Evolutionary conservation across 768 basidiomycete species (phyloP), one percentile per base, ranked within the genome.

Genomic region (Pleurotus pulmonarius): DNA sequence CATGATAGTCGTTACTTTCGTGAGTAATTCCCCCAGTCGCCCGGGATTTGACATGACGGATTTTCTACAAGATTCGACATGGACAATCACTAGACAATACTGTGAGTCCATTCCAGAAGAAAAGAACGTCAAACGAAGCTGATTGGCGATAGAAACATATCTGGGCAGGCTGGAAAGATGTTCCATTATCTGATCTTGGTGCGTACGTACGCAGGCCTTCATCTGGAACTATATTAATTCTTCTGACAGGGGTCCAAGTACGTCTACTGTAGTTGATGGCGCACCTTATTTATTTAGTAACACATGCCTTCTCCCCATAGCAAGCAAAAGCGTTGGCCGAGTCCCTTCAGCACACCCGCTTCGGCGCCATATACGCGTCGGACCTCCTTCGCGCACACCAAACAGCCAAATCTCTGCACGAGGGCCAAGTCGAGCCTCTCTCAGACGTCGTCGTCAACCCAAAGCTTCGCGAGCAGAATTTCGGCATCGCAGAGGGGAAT

Each of bases 81-180:
- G 51, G 51, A 41, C 37, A 53, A n/a, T 53, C 51, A 18, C 25
- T 53, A 20, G 51, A 53, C 20, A 53, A 53, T 25, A 37, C 41
- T 7, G 51, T 43, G 15, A 53, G 51, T 11, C n/a, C 38, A 11
- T 16, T 53, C 20, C 22, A 22, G 13, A 26, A 16, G 49, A 6
- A 9, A 5, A 15, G 46, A 20, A 16, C 22, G 46, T 24, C 13
- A 47, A 25, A 20, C 18, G 9, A 3, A 15, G 18, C 37, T 51
- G 34, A n/a, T 29, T 4, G 18, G 18, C 39, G 4, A 1, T 3
- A 53, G 51, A 53, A 53, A 53, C 41, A 37, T 13, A 68, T 88
- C 8, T 90, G 89, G 88, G 85, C 88, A 20, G 90, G 90, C 3
- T 89, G 88, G 82, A 83, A 80, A 59, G 88, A 92, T 70, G 77